phyloP scores from a whole-genome alignment of 768 basidiomycete genomes.

The Kockovaella imperatae region DNA sequence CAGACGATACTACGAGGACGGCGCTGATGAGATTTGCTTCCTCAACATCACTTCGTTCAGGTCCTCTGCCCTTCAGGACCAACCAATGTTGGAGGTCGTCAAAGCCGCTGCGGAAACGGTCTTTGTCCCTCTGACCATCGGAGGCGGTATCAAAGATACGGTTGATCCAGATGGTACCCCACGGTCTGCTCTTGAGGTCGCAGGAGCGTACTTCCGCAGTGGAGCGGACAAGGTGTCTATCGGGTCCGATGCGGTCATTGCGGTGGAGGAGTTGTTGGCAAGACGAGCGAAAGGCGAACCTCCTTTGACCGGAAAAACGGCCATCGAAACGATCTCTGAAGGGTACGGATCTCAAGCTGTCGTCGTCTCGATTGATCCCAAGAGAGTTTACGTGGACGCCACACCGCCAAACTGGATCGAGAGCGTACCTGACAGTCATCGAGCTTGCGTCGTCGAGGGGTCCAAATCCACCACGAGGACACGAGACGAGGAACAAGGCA shows the following conservation, averaged over 20 bases:
- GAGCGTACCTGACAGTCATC: constrained; percentile 50
- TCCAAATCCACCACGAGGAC: constrained; percentile 42
- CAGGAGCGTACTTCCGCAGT: constrained; percentile 88
- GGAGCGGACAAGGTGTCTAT: constrained; percentile 99
- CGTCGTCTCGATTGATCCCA: constrained; percentile 93
- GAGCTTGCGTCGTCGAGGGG: constrained; percentile 40
- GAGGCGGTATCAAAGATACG: constrained; percentile 94
- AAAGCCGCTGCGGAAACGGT: constrained; percentile 78
- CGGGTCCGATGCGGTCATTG: constrained; percentile 89
- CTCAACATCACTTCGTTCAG: constrained; percentile 99
- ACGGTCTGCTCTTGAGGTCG: constrained; percentile 83
- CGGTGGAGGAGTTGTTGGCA: constrained; percentile 67
- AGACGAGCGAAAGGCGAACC: constrained; percentile 34
- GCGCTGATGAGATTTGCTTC: constrained; percentile 93
- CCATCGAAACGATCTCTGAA: constrained; percentile 83
- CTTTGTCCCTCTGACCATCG: constrained; percentile 96
- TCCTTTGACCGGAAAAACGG: constrained; percentile 56
- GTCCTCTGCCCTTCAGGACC: constrained; percentile 85
- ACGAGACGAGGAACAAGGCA: constrained; percentile 56
- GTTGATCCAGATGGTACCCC: constrained; percentile 89
- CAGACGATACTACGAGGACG: constrained; percentile 70
- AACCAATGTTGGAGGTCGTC: constrained; percentile 96
- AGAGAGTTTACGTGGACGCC: constrained; percentile 67
- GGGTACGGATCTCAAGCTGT: constrained; percentile 94
- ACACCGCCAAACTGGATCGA: constrained; percentile 34